These are phyloP conservation scores for Breviolum minutum DNA, from an alignment of 73 alveolate species.

Conservation along the genomic window DNA sequence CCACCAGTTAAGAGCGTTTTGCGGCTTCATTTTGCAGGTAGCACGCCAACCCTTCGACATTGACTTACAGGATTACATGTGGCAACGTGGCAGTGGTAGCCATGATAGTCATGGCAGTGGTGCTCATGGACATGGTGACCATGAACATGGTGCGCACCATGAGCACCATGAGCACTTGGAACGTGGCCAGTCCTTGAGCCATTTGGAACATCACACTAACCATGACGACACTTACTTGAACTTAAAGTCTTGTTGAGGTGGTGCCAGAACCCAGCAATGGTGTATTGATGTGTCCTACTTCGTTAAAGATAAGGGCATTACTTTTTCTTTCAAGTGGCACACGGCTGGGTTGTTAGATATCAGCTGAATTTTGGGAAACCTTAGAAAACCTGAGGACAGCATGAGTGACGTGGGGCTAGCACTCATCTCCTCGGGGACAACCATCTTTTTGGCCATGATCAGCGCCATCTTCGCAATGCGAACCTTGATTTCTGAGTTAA, in stretches of 20 bases:
- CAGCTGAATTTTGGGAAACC: neutral
- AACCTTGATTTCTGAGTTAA: slow-evolving; percentile 15
- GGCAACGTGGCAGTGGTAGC: neutral
- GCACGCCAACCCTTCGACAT: too few relatives aligned
- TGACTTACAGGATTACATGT: neutral
- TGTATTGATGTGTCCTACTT: too few relatives aligned
- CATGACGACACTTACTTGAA: neutral
- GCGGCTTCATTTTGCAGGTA: too few relatives aligned
- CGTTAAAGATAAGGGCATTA: too few relatives aligned
- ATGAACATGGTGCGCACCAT: slow-evolving; percentile 1
- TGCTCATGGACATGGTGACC: neutral
- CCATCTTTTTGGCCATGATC: slow-evolving; percentile 53
- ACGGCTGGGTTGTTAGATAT: neutral
- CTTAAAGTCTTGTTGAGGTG: too few relatives aligned
- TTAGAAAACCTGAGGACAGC: neutral
- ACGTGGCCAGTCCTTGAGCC: neutral
- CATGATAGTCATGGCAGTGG: too few relatives aligned
- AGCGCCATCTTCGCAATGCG: slow-evolving; percentile 75
- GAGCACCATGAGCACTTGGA: neutral
- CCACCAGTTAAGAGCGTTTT: too few relatives aligned
- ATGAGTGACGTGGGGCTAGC: slow-evolving; percentile 43
- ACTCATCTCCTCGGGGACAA: slow-evolving; percentile 59
- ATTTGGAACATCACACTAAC: neutral
- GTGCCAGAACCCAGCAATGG: too few relatives aligned
- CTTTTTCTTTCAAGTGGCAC: too few relatives aligned